These are phyloP conservation scores for Nepenthes mirabilis DNA, from an alignment of 148 eudicot species.

Conservation along the genomic window DNA sequence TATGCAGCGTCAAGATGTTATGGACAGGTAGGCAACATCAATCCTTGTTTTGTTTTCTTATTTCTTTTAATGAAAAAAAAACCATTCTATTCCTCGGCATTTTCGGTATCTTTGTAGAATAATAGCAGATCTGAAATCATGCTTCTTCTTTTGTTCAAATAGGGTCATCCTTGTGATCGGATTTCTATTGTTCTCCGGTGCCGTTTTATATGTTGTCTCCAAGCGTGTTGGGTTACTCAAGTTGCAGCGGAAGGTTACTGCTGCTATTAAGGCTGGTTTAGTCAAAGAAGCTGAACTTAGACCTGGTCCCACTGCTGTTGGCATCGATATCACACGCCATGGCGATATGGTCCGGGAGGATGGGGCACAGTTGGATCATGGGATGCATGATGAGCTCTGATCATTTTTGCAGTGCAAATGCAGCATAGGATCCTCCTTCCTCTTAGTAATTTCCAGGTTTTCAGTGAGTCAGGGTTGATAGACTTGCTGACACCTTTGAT, in stretches of 20 bases:
- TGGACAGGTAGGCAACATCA: slow-evolving; percentile 51
- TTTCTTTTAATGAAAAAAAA: neutral
- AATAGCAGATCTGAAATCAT: slow-evolving; percentile 2
- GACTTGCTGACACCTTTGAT: no score
- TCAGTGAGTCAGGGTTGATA: no score
- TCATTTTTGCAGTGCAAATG: neutral
- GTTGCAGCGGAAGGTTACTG: slow-evolving; percentile 59
- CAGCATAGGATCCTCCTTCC: no score
- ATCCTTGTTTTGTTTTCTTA: neutral
- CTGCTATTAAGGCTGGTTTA: slow-evolving; percentile 65
- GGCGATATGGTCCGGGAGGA: slow-evolving; percentile 28
- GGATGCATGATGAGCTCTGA: slow-evolving; percentile 80
- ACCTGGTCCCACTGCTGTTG: slow-evolving; percentile 19
- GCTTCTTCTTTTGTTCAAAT: slow-evolving; percentile 11
- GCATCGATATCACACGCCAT: slow-evolving; percentile 18
- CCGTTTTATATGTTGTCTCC: slow-evolving; percentile 80
- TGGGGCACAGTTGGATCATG: slow-evolving; percentile 32
- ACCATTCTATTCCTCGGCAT: no score
- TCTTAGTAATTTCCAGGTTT: no score
- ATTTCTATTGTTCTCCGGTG: slow-evolving; percentile 54
- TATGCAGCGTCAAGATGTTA: slow-evolving; percentile 91
- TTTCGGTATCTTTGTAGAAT: no score
- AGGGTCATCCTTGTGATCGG: slow-evolving; percentile 59
- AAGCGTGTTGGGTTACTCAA: slow-evolving; percentile 83
- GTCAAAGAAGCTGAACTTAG: slow-evolving; percentile 24